These are phyloP conservation scores for Hydnomerulius pinastri DNA, from an alignment of 768 basidiomycete species.

Conservation along the genomic window DNA sequence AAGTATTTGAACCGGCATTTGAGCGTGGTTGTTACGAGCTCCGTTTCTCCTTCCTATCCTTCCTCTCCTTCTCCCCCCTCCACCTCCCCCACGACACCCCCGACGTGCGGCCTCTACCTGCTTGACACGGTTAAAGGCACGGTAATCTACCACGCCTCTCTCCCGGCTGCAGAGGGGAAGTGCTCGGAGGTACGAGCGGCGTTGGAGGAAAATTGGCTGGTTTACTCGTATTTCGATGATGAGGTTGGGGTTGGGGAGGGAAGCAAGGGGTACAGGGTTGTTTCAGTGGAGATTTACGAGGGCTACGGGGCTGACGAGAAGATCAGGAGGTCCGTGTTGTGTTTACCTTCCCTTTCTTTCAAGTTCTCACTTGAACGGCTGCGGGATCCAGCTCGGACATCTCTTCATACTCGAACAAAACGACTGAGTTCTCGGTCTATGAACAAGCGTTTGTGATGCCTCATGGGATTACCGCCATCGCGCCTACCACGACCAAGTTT, in stretches of 20 bases:
- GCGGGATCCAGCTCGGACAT: constrained; percentile 46
- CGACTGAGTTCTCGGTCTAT: constrained; percentile 53
- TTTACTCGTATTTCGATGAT: constrained; percentile 82
- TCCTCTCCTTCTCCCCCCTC: constrained; percentile 14
- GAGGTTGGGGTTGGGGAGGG: constrained; percentile 47
- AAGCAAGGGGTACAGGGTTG: constrained; percentile 72
- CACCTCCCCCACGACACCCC: constrained; percentile 12
- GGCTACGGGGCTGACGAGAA: constrained; percentile 67
- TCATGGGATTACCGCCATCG: constrained; percentile 64
- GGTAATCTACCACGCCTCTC: constrained; percentile 62
- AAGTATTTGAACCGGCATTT: constrained; percentile 91
- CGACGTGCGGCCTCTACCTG: constrained; percentile 66
- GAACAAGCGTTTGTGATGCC: constrained; percentile 75
- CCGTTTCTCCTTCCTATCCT: constrained; percentile 17
- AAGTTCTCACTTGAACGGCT: not conserved
- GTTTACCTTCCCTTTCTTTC: constrained; percentile 20
- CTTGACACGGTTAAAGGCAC: constrained; percentile 82
- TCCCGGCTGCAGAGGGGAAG: constrained; percentile 45
- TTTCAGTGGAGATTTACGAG: constrained; percentile 90
- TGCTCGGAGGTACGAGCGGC: constrained; percentile 72
- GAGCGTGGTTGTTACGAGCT: constrained; percentile 62
- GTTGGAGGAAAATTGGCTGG: constrained; percentile 90
- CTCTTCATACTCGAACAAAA: constrained; percentile 56
- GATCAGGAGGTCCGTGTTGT: constrained; percentile 59
- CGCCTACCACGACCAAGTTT: constrained; percentile 81